Conservation (phyloP, 208 protist genomes). For the Wallacemonas sp. region DNA sequence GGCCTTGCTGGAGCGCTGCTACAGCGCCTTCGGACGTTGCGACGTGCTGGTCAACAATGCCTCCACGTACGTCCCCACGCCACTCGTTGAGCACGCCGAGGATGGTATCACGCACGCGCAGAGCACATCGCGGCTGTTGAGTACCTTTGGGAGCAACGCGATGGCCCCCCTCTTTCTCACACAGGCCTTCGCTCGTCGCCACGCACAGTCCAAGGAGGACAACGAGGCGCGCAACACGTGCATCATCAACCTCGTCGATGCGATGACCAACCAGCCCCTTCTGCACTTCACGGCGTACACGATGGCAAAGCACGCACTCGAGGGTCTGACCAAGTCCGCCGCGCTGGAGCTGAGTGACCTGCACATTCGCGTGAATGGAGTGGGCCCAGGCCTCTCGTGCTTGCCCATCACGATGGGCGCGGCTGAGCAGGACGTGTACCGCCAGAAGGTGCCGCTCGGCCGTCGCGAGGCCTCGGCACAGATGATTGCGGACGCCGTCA, state of each 20-base stretch:
- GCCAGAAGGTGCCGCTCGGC: constrained; percentile 63
- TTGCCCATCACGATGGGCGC: constrained; percentile 47
- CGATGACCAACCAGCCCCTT: constrained; percentile 66
- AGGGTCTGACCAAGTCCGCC: constrained; percentile 65
- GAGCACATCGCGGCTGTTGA: constrained; percentile 33
- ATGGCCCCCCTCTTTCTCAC: constrained; percentile 70
- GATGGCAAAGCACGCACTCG: constrained; percentile 77
- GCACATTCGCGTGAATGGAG: constrained; percentile 72
- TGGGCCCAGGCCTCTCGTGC: constrained; percentile 58
- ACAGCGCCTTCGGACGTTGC: constrained; percentile 57
- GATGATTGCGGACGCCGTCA: constrained; percentile 58
- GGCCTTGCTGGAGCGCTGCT: constrained; percentile 46
- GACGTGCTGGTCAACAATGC: constrained; percentile 90
- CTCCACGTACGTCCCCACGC: constrained; percentile 73
- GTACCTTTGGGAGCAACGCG: constrained; percentile 70
- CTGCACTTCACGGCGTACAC: constrained; percentile 70
- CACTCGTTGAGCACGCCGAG: constrained; percentile 31
- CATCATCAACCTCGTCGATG: constrained; percentile 74
- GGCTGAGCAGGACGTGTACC: constrained; percentile 35
- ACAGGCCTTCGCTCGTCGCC: constrained; percentile 46
- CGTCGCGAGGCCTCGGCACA: constrained; percentile 48
- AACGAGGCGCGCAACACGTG: constrained; percentile 29
- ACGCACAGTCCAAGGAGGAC: constrained; percentile 18
- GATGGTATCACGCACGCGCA: constrained; percentile 18
- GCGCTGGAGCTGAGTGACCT: constrained; percentile 69